Evolutionary conservation across 2,329 filamentous ascomycete species (phyloP), one percentile per base, ranked within the genome.

Genomic region (Torrubiellomyces zombiae): DNA sequence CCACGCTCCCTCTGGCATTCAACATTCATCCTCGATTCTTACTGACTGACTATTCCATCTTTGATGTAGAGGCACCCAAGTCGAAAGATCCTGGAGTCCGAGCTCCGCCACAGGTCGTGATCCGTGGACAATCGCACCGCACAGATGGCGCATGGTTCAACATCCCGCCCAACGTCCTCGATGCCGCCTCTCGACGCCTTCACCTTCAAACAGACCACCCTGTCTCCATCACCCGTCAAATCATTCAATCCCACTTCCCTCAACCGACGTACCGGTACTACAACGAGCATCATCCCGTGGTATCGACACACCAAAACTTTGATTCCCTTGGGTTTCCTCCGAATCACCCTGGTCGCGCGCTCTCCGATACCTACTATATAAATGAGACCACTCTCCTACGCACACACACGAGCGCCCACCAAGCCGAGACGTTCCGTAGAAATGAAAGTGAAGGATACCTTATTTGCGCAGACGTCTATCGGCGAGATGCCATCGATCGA

Each of bases 331-430:
- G 85, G 21, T 95, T 98, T 45, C 77, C 85, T 0, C 43, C 61
- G 6, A 78, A 94, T 47, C 89, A 98, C 42, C 79, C 83, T 4
- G 89, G 89, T 31, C 75, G 89, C 25, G 79, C 70, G 36, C 71
- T 70, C 37, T 86, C 80, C 9, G 89, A 98, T 53, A 95, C 89
- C 1, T 98, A 95, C 60, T 98, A 98, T 51, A 55, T 98, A 43
- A 93, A 93, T 53, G 60, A 74, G 36, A 55, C 69, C 25, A 92
- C 79, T 0, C 73, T 98, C 2, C 58, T 98, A 20, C 69, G 89
- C 28, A 98, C 89, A 1, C 89, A 98, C 50, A 95, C 86, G 3
- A 89, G 80, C 37, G 89, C 89, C 0, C 89, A 98, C 47, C 82
- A 98, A 50, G 70, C 79, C 39, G 71, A 89, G 45, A 63, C 78